phyloP scores from a whole-genome alignment of 2,329 filamentous ascomycete species.

The Aspergillus sp. region DNA sequence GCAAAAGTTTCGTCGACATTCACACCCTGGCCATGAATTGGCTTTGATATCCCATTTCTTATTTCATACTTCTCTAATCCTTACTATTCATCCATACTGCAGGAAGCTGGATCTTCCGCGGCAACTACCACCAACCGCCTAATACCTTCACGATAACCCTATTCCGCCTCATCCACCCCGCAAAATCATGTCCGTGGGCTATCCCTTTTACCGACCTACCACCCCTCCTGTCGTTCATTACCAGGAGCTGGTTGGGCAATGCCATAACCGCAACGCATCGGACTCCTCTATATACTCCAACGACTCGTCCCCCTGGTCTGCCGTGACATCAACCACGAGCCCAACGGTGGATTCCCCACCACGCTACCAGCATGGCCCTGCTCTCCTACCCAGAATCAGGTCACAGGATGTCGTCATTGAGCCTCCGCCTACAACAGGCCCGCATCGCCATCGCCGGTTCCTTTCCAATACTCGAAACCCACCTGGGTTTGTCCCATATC shows the following conservation, averaged over 20 bases:
- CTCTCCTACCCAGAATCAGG: conserved; percentile 83
- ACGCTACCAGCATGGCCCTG: conserved; percentile 73
- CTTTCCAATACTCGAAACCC: conserved; percentile 58
- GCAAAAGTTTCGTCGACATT: conserved; percentile 17
- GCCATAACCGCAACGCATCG: conserved; percentile 67
- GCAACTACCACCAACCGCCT: background rate
- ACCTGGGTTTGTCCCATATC: conserved; percentile 57
- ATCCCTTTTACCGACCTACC: conserved; percentile 49
- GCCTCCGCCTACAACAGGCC: conserved; percentile 53
- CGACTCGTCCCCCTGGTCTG: conserved; percentile 71
- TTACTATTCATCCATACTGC: conserved; percentile 18
- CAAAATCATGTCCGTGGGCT: conserved; percentile 46
- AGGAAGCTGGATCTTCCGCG: conserved; percentile 33
- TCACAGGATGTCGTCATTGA: conserved; percentile 79
- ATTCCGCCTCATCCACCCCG: background rate
- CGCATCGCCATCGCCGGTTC: conserved; percentile 62
- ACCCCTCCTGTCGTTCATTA: conserved; percentile 47
- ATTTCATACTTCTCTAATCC: conserved; percentile 25
- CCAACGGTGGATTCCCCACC: conserved; percentile 71
- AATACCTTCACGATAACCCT: conserved; percentile 8
- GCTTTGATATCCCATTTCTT: conserved; percentile 24
- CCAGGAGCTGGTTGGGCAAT: conserved; percentile 37
- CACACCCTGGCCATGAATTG: conserved; percentile 27
- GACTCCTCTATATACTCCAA: conserved; percentile 69
- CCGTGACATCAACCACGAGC: conserved; percentile 70